Conservation (phyloP, 768 basidiomycete genomes). For the Leccinum truebloodii region DNA sequence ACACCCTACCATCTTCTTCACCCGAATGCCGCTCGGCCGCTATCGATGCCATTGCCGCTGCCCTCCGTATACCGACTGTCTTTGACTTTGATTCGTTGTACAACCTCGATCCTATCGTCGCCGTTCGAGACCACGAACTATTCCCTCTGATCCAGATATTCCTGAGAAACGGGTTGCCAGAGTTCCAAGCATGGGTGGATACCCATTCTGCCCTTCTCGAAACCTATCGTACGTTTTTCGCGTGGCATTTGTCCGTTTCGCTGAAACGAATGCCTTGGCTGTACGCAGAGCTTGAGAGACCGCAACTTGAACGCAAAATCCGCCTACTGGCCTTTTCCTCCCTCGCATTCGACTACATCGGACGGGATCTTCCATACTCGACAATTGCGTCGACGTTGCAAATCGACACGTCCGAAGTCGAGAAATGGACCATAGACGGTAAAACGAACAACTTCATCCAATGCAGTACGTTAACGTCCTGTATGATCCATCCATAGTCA, state of each 20-base stretch:
- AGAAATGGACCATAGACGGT: slow-evolving; percentile 90
- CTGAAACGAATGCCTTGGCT: neutral
- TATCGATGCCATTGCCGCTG: slow-evolving; percentile 58
- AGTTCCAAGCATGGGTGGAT: slow-evolving; percentile 62
- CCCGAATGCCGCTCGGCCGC: slow-evolving; percentile 54
- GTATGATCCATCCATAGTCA: slow-evolving; percentile 47
- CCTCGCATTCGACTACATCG: slow-evolving; percentile 75
- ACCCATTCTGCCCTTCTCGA: slow-evolving; percentile 50
- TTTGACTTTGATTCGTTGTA: slow-evolving; percentile 84
- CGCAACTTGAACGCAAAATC: slow-evolving; percentile 75
- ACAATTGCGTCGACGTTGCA: slow-evolving; percentile 68
- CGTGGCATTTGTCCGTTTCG: neutral
- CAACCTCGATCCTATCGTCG: slow-evolving; percentile 70
- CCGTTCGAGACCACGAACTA: slow-evolving; percentile 65
- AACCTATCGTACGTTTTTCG: slow-evolving; percentile 53
- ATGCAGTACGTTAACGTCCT: neutral
- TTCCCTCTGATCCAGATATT: slow-evolving; percentile 78
- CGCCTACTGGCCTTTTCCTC: slow-evolving; percentile 75
- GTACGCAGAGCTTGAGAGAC: slow-evolving; percentile 51
- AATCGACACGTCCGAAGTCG: slow-evolving; percentile 65
- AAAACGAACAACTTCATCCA: slow-evolving; percentile 14
- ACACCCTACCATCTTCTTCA: slow-evolving; percentile 57
- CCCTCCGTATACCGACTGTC: slow-evolving; percentile 62
- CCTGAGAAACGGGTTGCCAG: slow-evolving; percentile 59
- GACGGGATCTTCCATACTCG: slow-evolving; percentile 70